phyloP scores from a whole-genome alignment of 345 rosid species.

The Citrus glauca region DNA sequence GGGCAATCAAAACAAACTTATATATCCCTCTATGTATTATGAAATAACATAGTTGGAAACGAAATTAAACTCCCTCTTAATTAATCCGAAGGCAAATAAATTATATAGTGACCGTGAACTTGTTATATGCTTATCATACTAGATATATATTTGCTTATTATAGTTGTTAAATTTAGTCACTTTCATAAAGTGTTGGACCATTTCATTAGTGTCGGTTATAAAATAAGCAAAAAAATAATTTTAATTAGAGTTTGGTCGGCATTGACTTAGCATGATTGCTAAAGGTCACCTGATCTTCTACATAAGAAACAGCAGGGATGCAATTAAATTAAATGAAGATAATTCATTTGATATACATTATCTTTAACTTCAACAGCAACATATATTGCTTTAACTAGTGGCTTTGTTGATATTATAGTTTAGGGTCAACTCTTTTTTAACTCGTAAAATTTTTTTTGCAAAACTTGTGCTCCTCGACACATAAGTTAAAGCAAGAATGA shows the following conservation, averaged over 20 bases:
- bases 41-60: neutral
- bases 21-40: too few species aligned
- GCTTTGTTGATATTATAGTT: neutral
- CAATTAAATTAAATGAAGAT: neutral
- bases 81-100: neutral
- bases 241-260: slow-evolving; percentile 2
- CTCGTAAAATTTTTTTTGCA: accelerated
- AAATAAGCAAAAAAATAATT: neutral
- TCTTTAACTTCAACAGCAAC: neutral
- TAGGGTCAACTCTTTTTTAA: slow-evolving; percentile 1
- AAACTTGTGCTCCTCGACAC: neutral
- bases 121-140: neutral
- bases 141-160: neutral
- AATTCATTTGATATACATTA: neutral
- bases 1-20: neutral
- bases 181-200: neutral
- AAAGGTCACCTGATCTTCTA: slow-evolving; percentile 7
- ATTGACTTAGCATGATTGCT: slow-evolving; percentile 24
- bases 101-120: neutral
- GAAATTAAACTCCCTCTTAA: neutral
- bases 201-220: neutral
- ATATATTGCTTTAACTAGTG: neutral
- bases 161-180: neutral
- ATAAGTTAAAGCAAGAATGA: neutral
- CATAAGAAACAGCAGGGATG: slow-evolving; percentile 1